phyloP scores from a whole-genome alignment of 805 yeast species.

The Yarrowia deformans region DNA sequence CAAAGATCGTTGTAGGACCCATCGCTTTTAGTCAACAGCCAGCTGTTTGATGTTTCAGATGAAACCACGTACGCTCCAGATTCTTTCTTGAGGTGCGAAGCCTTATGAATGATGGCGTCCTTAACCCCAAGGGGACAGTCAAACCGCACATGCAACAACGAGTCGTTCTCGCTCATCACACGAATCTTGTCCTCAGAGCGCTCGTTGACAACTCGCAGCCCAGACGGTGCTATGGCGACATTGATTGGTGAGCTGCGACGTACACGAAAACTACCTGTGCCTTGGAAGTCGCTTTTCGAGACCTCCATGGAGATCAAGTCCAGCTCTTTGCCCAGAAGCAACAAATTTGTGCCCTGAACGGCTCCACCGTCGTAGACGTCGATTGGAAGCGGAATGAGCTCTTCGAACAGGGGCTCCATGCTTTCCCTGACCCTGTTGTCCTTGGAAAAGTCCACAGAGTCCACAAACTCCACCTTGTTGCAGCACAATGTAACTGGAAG shows the following conservation, averaged over 20 bases:
- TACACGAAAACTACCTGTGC: not conserved
- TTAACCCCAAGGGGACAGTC: not conserved
- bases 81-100: not conserved
- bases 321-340: not conserved
- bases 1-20: not conserved
- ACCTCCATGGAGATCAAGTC: not conserved
- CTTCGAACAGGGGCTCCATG: not conserved
- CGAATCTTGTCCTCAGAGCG: not conserved
- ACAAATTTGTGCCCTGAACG: not conserved
- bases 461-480: constrained; percentile 5
- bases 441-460: not conserved
- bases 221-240: not conserved
- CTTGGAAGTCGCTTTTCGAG: not conserved
- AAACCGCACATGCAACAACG: not conserved
- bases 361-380: not conserved
- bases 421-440: not conserved
- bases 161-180: not conserved
- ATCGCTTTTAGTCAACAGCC: too few relatives aligned
- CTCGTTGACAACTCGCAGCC: not conserved
- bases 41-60: too few relatives aligned
- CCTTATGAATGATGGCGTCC: not conserved
- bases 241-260: not conserved
- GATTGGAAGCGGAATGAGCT: not conserved
- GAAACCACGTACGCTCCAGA: not conserved
- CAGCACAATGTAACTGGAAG: not conserved